Base-by-base conservation (phyloP, 2,329 filamentous ascomycete species). In the Monilinia fructigena region DNA sequence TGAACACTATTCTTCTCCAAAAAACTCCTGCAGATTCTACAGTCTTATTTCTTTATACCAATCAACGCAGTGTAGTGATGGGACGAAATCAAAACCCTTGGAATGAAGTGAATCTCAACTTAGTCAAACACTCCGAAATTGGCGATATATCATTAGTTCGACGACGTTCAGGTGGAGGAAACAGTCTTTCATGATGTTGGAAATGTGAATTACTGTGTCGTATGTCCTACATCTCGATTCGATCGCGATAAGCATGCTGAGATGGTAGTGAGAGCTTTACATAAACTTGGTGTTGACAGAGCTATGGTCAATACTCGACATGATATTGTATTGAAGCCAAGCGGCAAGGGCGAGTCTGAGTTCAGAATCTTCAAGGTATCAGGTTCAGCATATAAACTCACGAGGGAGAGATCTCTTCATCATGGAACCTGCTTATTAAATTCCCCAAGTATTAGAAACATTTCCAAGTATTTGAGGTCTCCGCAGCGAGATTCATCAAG, bases 11-110 rank as follows among this genome's bases (percentile, higher is more conserved):
- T 77, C 87, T 99, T 40, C 85, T 98, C 10, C 87, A 91, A 73
- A 86, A 87, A 65, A 89, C 89, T 0, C 85, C 88, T 1, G 81
- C 86, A 8, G 85, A 90, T 68, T 92, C 92, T 16, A 89, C 85
- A 18, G 79, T 98, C 61, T 85, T 98, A 2, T 90, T 98, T 66
- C 85, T 97, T 61, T 99, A 98, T 80, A 85, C 87, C 73, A 98
- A 99, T 79, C 79, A 86, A 48, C 93, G 94, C 0, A 93, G 91
- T 76, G 85, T 99, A 68, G 89, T 99, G 75, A 89, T 99, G 72
- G 95, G 95, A 54, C 88, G 95, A 68, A 99, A 99, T 77, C 95
- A 99, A 80, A 99, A 99, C 77, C 95, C 95, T 64, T 99, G 94
- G 95, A 83, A 92, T 11, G 95, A 99, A 80, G 88, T 92, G 69